Base-by-base conservation (phyloP, 371 early-diverging fungal species). In the Apophysomyces ossiformis region DNA sequence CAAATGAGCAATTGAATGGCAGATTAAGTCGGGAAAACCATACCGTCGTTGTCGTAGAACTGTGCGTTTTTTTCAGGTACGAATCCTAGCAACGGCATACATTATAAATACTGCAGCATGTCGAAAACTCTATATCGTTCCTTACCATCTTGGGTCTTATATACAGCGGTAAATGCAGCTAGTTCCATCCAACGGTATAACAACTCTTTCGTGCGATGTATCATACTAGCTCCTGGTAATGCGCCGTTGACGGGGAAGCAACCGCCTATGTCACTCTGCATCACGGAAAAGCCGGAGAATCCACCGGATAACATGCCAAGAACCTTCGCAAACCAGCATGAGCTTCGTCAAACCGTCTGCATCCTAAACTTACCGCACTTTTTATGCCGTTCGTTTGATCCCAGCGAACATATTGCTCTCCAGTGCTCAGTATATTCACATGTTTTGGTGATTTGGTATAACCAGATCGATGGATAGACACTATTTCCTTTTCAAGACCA, bases 141-240 rank as follows among this genome's bases (percentile, higher is more conserved):
- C 57, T 44, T 60, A 61, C 86, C 85, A 67, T 85, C 84, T 8
- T 81, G 71, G 2, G 83, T 82, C 61, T 84, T 71, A 59, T 75
- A 86, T 4, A 76, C 76, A 7, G 77, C 64, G 3, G 81, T 79
- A 50, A 82, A 82, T 7, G 77, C 80, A 9, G 79, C 81, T 15
- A 85, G 66, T 44, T 86, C 86, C 78, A 86, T 76, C 86, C 86
- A 86, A 56, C 86, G 69, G 13, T 67, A 65, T 4, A 86, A 59
- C 26, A 85, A 58, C 36, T 86, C 86, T 43, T 67, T 70, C 18
- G 72, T 61, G 35, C 84, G 71, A 26, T 18, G 21, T 36, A 60
- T 36, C 71, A 76, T 72, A 26, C 66, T 73, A 9, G 75, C 37
- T 4, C 82, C 85, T 7, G 77, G 77, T 2, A 73, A 18, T 9